A percentile compares a stretch with the other conserved stretches of the same genome.
phyloP scores from a whole-genome alignment of 805 yeast species.

The Myxozyma vanderwaltii region DNA sequence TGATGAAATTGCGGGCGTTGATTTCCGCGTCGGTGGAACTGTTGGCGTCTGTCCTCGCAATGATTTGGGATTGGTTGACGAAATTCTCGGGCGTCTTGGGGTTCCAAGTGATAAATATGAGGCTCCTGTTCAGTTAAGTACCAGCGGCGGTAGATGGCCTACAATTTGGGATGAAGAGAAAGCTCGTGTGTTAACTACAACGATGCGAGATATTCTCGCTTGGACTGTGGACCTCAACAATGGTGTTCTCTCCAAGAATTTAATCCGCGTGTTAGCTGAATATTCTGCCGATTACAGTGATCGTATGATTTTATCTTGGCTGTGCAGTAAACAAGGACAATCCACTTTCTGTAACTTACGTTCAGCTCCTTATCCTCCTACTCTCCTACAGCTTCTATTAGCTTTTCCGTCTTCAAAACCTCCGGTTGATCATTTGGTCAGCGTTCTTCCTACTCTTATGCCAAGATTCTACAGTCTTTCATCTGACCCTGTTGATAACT shows the following conservation, averaged over 20 bases:
- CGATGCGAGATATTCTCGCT: conserved; percentile 33
- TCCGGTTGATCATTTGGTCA: conserved; percentile 66
- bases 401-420: conserved; percentile 70
- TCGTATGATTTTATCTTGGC: conserved; percentile 30
- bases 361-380: conserved; percentile 31
- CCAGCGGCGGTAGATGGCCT: conserved; percentile 38
- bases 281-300: conserved; percentile 30
- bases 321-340: conserved; percentile 35
- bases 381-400: conserved; percentile 68
- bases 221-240: conserved; percentile 38
- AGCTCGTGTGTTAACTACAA: conserved; percentile 28
- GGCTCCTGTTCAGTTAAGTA: conserved; percentile 20
- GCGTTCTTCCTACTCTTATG: conserved; percentile 68
- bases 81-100: conserved; percentile 27
- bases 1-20: conserved; percentile 36
- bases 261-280: conserved; percentile 35
- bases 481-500: conserved; percentile 48
- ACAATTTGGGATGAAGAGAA: conserved; percentile 39
- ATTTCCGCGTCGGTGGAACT: conserved; percentile 39
- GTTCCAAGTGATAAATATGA: conserved; percentile 15
- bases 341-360: conserved; percentile 34
- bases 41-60: conserved; percentile 39
- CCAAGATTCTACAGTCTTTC: conserved; percentile 80
- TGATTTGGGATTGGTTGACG: conserved; percentile 28
- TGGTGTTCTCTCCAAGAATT: conserved; percentile 32